A percentile compares a stretch with the other conserved stretches of the same genome.
Conservation (phyloP, 2,329 filamentous ascomycete species). For the Calonectria hongkongensis region DNA sequence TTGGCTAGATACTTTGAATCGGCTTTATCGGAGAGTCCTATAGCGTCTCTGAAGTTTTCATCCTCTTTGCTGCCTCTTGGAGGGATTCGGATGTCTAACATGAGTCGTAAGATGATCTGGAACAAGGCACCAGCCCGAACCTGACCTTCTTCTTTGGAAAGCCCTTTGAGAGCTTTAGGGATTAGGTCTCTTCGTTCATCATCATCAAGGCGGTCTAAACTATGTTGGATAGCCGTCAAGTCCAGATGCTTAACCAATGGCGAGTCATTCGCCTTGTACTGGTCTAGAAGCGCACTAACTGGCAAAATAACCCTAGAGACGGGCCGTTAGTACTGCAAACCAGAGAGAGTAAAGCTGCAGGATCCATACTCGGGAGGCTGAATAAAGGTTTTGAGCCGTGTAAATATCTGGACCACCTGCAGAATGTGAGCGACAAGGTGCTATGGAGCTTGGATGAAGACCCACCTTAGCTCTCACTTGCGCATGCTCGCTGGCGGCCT, state of each 20-base stretch:
- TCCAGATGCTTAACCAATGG: conserved; percentile 91
- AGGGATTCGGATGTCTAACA: conserved; percentile 83
- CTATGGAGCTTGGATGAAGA: neutral
- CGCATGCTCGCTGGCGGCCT: conserved; percentile 87
- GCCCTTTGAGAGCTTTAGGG: conserved; percentile 67
- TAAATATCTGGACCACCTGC: conserved; percentile 70
- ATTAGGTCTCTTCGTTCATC: conserved; percentile 82
- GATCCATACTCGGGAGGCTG: conserved; percentile 69
- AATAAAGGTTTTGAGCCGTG: conserved; percentile 73
- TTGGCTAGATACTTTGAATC: conserved; percentile 85
- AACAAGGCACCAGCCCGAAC: conserved; percentile 77
- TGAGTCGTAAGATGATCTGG: conserved; percentile 85
- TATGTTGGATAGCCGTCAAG: conserved; percentile 91
- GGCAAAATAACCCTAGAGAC: conserved; percentile 81
- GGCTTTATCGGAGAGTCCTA: conserved; percentile 79
- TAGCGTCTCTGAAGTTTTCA: conserved; percentile 75
- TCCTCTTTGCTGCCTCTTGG: conserved; percentile 88
- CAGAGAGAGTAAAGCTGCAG: neutral
- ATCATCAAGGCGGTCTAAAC: conserved; percentile 71
- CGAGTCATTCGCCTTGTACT: conserved; percentile 87
- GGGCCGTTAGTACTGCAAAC: conserved; percentile 30
- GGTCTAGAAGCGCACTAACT: conserved; percentile 87
- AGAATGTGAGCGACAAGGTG: conserved; percentile 23
- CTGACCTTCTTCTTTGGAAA: conserved; percentile 57
- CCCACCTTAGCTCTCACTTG: conserved; percentile 85